Evolutionary conservation across 1,284 basidiomycete genomes (phyloP).

Genomic region (Ceratobasidium sp.): DNA sequence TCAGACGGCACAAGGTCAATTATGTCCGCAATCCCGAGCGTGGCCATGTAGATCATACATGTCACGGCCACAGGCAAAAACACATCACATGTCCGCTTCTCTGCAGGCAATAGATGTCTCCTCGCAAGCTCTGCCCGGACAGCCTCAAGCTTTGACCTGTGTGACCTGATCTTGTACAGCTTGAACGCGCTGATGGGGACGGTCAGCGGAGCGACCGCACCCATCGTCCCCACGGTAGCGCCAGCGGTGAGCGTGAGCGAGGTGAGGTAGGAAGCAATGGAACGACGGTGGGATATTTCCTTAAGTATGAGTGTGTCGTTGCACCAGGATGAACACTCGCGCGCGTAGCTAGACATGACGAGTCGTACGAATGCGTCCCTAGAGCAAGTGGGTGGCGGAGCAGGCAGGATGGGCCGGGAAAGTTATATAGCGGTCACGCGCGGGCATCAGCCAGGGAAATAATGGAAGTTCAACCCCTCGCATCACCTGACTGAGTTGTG

Average conservation of each 20-base stretch:
- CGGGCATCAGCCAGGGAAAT: too few relatives aligned
- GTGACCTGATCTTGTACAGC: conserved; percentile 36
- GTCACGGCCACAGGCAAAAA: conserved; percentile 13
- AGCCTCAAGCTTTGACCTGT: conserved; percentile 6
- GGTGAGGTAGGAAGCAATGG: conserved; percentile 23
- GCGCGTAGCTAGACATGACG: not conserved
- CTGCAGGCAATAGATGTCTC: conserved; percentile 2
- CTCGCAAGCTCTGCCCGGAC: conserved; percentile 24
- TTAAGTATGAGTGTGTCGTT: conserved; percentile 26
- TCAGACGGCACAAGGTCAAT: conserved; percentile 27
- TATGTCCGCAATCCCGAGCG: conserved; percentile 15
- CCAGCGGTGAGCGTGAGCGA: conserved; percentile 31
- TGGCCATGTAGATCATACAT: not conserved
- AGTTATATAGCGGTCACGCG: not conserved
- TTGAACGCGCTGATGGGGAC: conserved; percentile 23
- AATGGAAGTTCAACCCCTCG: too few relatives aligned
- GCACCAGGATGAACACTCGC: not conserved
- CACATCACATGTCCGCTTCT: conserved; percentile 20
- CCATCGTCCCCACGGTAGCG: conserved; percentile 6
- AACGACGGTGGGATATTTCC: conserved; percentile 16
- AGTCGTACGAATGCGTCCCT: not conserved
- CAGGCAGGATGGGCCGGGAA: not conserved
- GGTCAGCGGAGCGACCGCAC: conserved; percentile 1
- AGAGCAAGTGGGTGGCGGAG: too few relatives aligned
- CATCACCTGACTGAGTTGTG: too few relatives aligned